phyloP scores from a whole-genome alignment of 208 protist genomes.

The Herpetomonas tarakana region DNA sequence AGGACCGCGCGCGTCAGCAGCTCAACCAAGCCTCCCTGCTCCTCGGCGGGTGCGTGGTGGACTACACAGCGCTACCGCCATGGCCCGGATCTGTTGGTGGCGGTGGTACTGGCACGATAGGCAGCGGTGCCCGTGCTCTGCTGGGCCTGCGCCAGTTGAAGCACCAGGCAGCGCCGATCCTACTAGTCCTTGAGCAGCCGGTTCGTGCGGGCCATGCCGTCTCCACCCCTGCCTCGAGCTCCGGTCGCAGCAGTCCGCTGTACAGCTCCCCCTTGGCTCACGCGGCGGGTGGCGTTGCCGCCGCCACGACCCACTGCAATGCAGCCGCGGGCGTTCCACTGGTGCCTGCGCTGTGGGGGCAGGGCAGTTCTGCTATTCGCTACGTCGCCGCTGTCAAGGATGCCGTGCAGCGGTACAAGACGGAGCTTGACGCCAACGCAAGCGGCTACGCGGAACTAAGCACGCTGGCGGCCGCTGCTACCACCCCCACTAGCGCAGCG shows the following conservation, averaged over 20 bases:
- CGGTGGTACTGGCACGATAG: neutral
- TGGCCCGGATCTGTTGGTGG: neutral
- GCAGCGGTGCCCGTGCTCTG: neutral
- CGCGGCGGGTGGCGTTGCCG: slow-evolving; percentile 6
- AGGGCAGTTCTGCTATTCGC: slow-evolving; percentile 27
- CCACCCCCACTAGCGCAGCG: neutral
- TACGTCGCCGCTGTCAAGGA: slow-evolving; percentile 36
- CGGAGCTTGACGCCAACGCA: slow-evolving; percentile 20
- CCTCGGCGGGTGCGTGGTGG: neutral
- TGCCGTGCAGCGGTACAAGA: slow-evolving; percentile 28
- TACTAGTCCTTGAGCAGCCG: slow-evolving; percentile 12
- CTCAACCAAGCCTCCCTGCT: neutral
- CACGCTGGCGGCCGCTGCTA: slow-evolving; percentile 10
- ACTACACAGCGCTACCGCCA: neutral
- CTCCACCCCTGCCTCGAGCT: neutral
- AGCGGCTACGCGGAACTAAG: slow-evolving; percentile 30
- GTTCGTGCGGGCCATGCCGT: neutral
- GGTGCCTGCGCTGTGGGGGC: slow-evolving; percentile 42
- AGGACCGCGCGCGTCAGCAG: neutral
- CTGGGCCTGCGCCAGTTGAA: slow-evolving; percentile 5
- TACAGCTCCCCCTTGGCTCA: neutral
- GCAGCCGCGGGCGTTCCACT: slow-evolving; percentile 5
- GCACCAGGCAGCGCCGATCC: slow-evolving; percentile 10
- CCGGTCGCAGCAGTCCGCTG: neutral
- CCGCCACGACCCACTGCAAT: slow-evolving; percentile 1